phyloP scores from a whole-genome alignment of 75 land plant genomes.

The Gnetum montanum region DNA sequence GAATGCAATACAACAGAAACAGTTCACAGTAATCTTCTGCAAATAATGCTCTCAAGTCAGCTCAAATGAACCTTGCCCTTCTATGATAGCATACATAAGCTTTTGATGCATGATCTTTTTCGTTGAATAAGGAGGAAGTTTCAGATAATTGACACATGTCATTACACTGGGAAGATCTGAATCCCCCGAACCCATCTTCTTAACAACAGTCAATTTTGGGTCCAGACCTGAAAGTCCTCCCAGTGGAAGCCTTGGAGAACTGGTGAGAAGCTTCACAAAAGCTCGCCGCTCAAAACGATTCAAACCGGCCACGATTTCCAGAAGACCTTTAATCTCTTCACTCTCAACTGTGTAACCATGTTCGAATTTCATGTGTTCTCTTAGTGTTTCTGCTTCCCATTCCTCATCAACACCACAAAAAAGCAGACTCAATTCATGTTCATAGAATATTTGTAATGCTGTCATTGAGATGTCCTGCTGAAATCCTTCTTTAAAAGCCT shows the following conservation, averaged over 20 bases:
- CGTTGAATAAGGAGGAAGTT: conserved; percentile 77
- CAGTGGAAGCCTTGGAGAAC: conserved; percentile 69
- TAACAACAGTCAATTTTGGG: conserved; percentile 67
- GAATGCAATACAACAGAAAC: too few species aligned
- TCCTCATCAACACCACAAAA: conserved; percentile 55
- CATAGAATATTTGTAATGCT: conserved; percentile 43
- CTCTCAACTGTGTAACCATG: conserved; percentile 70
- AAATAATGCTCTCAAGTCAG: conserved; percentile 35
- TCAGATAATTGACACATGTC: conserved; percentile 87
- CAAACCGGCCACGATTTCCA: conserved; percentile 50
- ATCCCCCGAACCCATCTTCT: conserved; percentile 57
- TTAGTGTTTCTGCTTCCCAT: conserved; percentile 29
- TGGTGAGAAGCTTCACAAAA: conserved; percentile 80
- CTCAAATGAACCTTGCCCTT: conserved; percentile 89
- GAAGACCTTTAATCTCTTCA: too few species aligned
- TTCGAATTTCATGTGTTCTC: conserved; percentile 58
- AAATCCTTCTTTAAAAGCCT: conserved; percentile 69
- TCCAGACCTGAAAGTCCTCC: conserved; percentile 67
- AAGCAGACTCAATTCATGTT: conserved; percentile 52
- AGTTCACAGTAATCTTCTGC: too few species aligned
- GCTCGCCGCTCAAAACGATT: conserved; percentile 24
- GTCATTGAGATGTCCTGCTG: conserved; percentile 45
- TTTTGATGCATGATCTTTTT: conserved; percentile 69
- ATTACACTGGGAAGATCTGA: conserved; percentile 75
- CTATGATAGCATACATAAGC: conserved; percentile 76